phyloP scores from a whole-genome alignment of 768 basidiomycete genomes.

The Russula sp. region DNA sequence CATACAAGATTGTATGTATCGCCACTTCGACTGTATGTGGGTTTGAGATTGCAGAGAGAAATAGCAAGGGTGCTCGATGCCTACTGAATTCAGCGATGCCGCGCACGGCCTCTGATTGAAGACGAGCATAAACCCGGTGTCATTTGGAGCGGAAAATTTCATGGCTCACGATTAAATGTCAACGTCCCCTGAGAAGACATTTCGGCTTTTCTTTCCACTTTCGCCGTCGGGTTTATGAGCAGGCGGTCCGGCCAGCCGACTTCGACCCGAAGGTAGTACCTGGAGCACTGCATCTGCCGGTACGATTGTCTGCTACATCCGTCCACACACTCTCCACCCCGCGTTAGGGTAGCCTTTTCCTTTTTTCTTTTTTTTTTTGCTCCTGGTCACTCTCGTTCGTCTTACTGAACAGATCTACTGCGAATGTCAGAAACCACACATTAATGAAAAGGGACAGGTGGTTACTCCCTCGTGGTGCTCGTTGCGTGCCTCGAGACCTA shows the following conservation, averaged over 20 bases:
- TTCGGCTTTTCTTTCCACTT: background rate
- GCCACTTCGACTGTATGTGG: conserved; percentile 75
- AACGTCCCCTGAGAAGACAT: conserved; percentile 24
- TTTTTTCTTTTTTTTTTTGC: background rate
- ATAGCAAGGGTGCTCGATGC: conserved; percentile 24
- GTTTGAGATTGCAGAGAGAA: background rate
- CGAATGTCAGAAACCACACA: background rate
- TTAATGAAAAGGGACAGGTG: background rate
- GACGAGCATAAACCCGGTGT: conserved; percentile 26
- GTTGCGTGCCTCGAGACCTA: background rate
- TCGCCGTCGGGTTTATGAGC: background rate
- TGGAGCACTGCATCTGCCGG: too few relatives aligned
- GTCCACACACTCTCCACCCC: background rate
- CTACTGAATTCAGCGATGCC: conserved; percentile 70
- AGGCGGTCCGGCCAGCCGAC: conserved; percentile 11
- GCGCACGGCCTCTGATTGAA: conserved; percentile 44
- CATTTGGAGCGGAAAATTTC: background rate
- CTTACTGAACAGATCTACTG: background rate
- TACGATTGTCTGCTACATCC: background rate
- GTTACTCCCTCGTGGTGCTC: background rate
- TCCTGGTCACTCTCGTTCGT: background rate
- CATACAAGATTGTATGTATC: conserved; percentile 86
- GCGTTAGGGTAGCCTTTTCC: background rate
- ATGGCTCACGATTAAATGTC: conserved; percentile 32
- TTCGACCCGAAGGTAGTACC: background rate